Conservation (phyloP, 139 green algal species). For the Limnomonas spitsbergensis region DNA sequence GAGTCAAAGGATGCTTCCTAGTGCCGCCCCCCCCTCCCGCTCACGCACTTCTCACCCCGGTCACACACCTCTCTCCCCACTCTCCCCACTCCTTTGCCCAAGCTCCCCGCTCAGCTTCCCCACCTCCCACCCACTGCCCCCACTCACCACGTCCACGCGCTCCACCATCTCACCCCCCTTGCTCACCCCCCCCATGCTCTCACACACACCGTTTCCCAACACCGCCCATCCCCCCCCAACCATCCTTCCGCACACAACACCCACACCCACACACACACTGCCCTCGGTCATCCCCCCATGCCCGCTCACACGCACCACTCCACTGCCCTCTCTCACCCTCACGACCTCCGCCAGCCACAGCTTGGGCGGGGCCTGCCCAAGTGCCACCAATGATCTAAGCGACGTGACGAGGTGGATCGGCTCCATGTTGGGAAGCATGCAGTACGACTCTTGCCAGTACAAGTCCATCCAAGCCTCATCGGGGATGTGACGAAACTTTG, state of each 20-base stretch:
- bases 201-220: background rate
- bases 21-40: no score
- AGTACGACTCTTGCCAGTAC: background rate
- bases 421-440: background rate
- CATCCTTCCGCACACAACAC: background rate
- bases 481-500: background rate
- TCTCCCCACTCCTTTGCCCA: background rate
- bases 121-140: no score
- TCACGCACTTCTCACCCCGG: background rate
- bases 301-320: no score
- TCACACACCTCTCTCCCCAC: background rate
- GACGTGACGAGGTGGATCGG: background rate
- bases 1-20: no score
- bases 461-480: conserved; percentile 2
- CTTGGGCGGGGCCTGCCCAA: background rate
- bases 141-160: background rate
- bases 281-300: background rate
- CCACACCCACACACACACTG: background rate
- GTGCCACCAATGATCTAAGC: background rate
- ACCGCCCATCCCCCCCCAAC: no score
- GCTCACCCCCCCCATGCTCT: background rate
- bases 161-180: background rate
- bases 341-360: background rate
- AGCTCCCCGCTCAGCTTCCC: background rate
- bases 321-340: background rate